Base-by-base conservation (phyloP, 2,329 filamentous ascomycete species). In the Clarireedia paspali region DNA sequence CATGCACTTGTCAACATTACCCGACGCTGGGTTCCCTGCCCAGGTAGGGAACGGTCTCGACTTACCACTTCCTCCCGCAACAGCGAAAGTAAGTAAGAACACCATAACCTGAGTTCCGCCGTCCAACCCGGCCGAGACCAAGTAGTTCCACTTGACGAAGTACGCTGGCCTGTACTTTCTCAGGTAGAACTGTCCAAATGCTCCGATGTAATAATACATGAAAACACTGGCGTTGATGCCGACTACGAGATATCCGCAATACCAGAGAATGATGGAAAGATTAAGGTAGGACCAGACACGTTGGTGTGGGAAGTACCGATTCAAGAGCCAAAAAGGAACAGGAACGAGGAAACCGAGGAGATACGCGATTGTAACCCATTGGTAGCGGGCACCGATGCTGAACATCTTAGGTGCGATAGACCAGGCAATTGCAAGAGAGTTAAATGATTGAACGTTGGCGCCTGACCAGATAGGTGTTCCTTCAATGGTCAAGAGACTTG, bases 81-180 rank as follows among this genome's bases (percentile, higher is more conserved):
- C 63, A 3, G 82, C 78, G 64, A 88, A 82, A 72, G 89, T 87
- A 55, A 89, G 83, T 55, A 89, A 69, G 38, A 90, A 79, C 0
- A 85, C 86, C 39, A 78, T 79, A 12, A 89, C 69, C 14, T 84
- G 81, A 7, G 89, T 76, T 14, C 86, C 87, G 51, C 81, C 81
- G 69, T 89, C 87, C 34, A 90, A 73, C 0, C 83, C 87, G 0
- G 86, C 86, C 15, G 85, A 88, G 0, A 85, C 81, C 65, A 89
- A 77, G 68, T 89, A 90, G 73, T 90, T 90, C 74, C 88, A 90
- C 69, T 85, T 83, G 71, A 87, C 73, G 85, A 87, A 90, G 84
- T 86, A 88, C 39, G 82, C 34, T 15, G 55, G 55, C 26, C 50
- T 47, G n/a, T 24, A 53, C 74, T n/a, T 85, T 66, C 82, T 79